These are phyloP conservation scores for Puccinia coronata DNA, from an alignment of 1,284 basidiomycete genomes.

Conservation along the genomic window DNA sequence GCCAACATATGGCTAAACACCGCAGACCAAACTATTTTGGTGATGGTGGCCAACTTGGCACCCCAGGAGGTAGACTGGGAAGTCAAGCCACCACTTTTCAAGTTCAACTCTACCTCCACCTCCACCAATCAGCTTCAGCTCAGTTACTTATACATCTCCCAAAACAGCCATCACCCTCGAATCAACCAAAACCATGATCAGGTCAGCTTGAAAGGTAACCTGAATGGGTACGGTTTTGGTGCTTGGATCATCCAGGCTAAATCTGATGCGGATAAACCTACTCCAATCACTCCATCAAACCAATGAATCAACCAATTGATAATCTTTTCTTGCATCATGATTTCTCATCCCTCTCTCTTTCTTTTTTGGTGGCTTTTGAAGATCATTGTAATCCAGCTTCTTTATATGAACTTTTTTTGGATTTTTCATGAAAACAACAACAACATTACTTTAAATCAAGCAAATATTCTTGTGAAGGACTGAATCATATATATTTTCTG, in stretches of 20 bases:
- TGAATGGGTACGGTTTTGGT: slow-evolving; percentile 35
- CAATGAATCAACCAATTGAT: neutral
- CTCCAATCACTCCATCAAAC: neutral
- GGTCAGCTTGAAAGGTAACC: slow-evolving; percentile 21
- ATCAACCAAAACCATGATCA: slow-evolving; percentile 6
- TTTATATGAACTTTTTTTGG: too few relatives aligned
- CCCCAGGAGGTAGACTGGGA: slow-evolving; percentile 10
- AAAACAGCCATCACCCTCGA: neutral
- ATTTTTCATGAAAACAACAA: neutral
- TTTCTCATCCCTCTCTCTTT: too few relatives aligned
- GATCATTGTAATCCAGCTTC: neutral
- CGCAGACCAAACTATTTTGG: slow-evolving; percentile 15
- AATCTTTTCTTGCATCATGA: too few relatives aligned
- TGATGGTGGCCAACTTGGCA: slow-evolving; percentile 41
- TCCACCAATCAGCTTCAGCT: slow-evolving; percentile 14
- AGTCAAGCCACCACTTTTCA: slow-evolving; percentile 6
- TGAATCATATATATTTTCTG: too few relatives aligned
- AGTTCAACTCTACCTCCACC: slow-evolving; percentile 3
- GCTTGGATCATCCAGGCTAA: slow-evolving; percentile 28
- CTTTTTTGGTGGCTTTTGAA: too few relatives aligned
- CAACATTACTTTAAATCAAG: too few relatives aligned
- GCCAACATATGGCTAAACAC: slow-evolving; percentile 26
- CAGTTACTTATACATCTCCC: slow-evolving; percentile 19
- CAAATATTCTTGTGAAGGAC: too few relatives aligned
- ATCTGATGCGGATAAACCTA: neutral